A percentile compares a stretch with the other conserved stretches of the same genome.
Evolutionary conservation across 768 basidiomycete species (phyloP).

Genomic region (Serendipita sp.): DNA sequence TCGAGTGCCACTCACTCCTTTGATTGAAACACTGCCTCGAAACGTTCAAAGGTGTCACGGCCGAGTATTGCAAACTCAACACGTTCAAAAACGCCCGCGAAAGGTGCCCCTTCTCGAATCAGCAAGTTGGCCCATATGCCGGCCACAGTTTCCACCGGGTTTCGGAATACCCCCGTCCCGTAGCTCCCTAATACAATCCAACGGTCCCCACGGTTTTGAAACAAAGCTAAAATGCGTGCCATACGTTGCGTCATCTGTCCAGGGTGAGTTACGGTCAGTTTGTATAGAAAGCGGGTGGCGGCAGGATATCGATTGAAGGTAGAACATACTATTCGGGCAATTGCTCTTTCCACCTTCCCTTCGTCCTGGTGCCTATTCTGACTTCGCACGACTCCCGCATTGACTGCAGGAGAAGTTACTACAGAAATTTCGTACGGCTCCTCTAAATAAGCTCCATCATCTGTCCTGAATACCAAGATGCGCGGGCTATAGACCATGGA

Average conservation of each 20-base stretch:
- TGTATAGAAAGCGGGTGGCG: neutral
- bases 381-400: constrained; percentile 37
- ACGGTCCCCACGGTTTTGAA: constrained; percentile 42
- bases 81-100: constrained; percentile 38
- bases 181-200: constrained; percentile 57
- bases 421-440: constrained; percentile 44
- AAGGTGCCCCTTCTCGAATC: constrained; percentile 32
- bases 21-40: constrained; percentile 21
- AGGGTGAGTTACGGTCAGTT: neutral
- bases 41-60: constrained; percentile 28
- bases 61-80: constrained; percentile 55
- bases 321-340: neutral
- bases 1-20: too few species aligned
- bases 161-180: constrained; percentile 64
- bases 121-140: constrained; percentile 50
- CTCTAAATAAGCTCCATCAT: constrained; percentile 37
- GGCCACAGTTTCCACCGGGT: constrained; percentile 42
- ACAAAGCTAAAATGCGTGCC: constrained; percentile 46
- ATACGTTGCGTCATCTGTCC: constrained; percentile 50
- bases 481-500: constrained; percentile 61
- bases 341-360: neutral
- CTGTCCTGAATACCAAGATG: constrained; percentile 45
- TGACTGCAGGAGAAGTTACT: constrained; percentile 59
- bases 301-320: neutral
- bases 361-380: neutral